Conservation (phyloP, 345 rosid genomes). For the Lepidium sativum region DNA sequence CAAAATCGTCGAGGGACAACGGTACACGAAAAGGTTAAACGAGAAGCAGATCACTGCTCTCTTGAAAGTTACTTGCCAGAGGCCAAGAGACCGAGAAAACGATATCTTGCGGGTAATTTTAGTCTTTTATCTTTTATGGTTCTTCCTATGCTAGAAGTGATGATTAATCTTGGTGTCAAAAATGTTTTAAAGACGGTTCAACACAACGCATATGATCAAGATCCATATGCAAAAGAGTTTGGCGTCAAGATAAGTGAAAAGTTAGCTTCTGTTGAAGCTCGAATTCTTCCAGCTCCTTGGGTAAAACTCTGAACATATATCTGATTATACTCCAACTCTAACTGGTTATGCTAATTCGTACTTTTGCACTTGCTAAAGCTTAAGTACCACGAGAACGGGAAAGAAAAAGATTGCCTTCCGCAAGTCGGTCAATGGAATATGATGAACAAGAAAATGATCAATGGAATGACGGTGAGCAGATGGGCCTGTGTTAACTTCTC, state of each 20-base stretch:
- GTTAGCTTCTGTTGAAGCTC: slow-evolving; percentile 89
- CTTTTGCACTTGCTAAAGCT: slow-evolving; percentile 41
- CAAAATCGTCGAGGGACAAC: slow-evolving; percentile 96
- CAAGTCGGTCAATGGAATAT: slow-evolving; percentile 99
- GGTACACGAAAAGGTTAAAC: slow-evolving; percentile 85
- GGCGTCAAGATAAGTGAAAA: slow-evolving; percentile 90
- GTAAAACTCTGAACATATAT: slow-evolving; percentile 34
- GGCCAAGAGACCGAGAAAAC: slow-evolving; percentile 88
- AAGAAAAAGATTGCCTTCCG: slow-evolving; percentile 93
- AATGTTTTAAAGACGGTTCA: slow-evolving; percentile 64
- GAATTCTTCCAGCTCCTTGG: slow-evolving; percentile 99
- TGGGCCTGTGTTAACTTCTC: slow-evolving; percentile 99
- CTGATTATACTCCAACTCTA: background rate
- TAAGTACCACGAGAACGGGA: slow-evolving; percentile 95
- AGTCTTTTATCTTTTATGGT: background rate
- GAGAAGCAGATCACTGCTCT: slow-evolving; percentile 94
- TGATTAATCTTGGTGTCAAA: background rate
- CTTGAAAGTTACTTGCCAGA: slow-evolving; percentile 87
- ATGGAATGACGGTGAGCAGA: slow-evolving; percentile 88
- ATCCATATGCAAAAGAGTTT: slow-evolving; percentile 93
- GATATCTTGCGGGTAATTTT: slow-evolving; percentile 61
- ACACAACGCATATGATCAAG: slow-evolving; percentile 82
- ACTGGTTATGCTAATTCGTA: background rate
- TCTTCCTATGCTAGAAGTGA: background rate
- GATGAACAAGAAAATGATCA: slow-evolving; percentile 99